Evolutionary conservation across 805 yeast genomes (phyloP), one percentile per base, ranked within the genome.

Genomic region (Dipodascopsis uninucleata): DNA sequence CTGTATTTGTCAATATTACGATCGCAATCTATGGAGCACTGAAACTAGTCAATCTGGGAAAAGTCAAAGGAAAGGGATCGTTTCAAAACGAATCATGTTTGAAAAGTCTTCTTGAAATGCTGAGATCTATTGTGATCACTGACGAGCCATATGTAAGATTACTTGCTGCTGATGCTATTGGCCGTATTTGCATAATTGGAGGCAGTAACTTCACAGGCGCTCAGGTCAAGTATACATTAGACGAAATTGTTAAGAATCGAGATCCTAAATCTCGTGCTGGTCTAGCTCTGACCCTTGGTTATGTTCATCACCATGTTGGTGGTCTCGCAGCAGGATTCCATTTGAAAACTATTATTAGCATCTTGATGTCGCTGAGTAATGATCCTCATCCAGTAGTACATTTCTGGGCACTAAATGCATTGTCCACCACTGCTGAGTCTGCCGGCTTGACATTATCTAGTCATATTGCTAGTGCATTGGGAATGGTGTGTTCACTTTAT

Each of bases 331-430:
- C 74, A 0, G 61, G 66, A 10, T 59, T 68, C 0, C 69, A 71
- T 25, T 67, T 75, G 43, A 60, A 66, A 37, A 59, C 75, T 3
- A 74, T 82, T 3, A 69, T 74, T 45, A 79, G 78, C 28, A 78
- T 86, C 3, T 58, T 80, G 2, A 62, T 73, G 29, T 79, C 84
- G 12, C 69, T 90, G 23, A 62, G 81, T 3, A 67, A 67, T 17
- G 97, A 90, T 62, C 89, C 96, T 0, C 90, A 89, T 60, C 96
- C 96, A 0, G 67, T 77, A 1, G 88, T 93, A 14, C 89, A 85
- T 60, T 73, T 77, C 43, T 82, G 88, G 72, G 72, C 90, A 0
- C 61, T 88, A 55, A 75, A 74, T 36, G 75, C 93, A 0, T 60
- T 83, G 33, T 63, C 75, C 2, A 65, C 74, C 1, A 61, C 84